These are phyloP conservation scores for Candida andamanensis DNA, from an alignment of 805 yeast genomes.

Conservation along the genomic window DNA sequence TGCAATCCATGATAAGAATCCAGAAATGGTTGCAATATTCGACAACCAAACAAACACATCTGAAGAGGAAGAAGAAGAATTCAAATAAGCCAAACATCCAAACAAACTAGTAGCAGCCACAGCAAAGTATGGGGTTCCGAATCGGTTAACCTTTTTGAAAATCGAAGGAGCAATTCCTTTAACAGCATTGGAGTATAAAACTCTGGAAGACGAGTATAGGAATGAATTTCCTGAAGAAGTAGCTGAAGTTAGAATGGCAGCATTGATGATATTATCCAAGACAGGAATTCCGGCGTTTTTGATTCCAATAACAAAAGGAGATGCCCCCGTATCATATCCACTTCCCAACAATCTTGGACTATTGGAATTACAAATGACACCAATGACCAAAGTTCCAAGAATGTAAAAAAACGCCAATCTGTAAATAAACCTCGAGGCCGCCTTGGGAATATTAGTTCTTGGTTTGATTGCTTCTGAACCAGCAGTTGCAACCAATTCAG, in stretches of 20 bases:
- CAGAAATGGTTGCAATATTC: slow-evolving; percentile 61
- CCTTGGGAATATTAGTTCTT: slow-evolving; percentile 44
- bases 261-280: slow-evolving; percentile 58
- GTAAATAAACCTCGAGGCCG: slow-evolving; percentile 54
- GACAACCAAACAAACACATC: slow-evolving; percentile 61
- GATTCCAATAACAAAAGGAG: slow-evolving; percentile 64
- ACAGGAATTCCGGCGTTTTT: slow-evolving; percentile 56
- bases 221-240: slow-evolving; percentile 42
- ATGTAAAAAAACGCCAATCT: slow-evolving; percentile 39
- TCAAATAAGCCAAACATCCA: slow-evolving; percentile 48
- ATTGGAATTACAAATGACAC: slow-evolving; percentile 30
- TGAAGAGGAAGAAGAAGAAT: slow-evolving; percentile 48
- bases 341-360: slow-evolving; percentile 20
- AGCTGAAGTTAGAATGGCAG: slow-evolving; percentile 56
- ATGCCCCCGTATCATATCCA: slow-evolving; percentile 47
- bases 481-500: slow-evolving; percentile 70
- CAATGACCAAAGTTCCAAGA: slow-evolving; percentile 36
- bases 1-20: slow-evolving; percentile 60
- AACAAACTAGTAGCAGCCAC: slow-evolving; percentile 30
- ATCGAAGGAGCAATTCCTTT: slow-evolving; percentile 36
- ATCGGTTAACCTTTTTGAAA: slow-evolving; percentile 31
- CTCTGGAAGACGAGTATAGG: slow-evolving; percentile 39
- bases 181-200: slow-evolving; percentile 35
- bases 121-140: slow-evolving; percentile 39
- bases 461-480: slow-evolving; percentile 41